Evolutionary conservation across 75 land plant genomes (phyloP).

Genomic region (Cupressus sempervirens): DNA sequence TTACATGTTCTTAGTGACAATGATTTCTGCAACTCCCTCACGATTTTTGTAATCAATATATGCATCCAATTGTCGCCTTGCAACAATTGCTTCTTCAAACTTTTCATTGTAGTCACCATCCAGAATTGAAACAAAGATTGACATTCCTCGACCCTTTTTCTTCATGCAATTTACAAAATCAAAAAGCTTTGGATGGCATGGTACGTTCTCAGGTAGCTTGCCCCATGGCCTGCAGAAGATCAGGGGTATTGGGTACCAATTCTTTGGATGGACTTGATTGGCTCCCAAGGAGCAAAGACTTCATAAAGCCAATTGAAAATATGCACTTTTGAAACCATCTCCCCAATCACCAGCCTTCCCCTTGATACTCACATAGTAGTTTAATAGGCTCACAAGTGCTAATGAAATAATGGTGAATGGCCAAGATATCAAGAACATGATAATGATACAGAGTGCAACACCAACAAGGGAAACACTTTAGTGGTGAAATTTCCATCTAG

Average conservation of each 20-base stretch:
- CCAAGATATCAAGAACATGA: constrained; percentile 99
- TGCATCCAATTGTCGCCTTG: constrained; percentile 70
- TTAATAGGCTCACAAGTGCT: constrained; percentile 93
- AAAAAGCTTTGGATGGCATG: constrained; percentile 98
- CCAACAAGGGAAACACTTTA: constrained; percentile 98
- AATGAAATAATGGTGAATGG: constrained; percentile 82
- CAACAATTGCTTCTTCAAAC: constrained; percentile 85
- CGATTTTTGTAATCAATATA: constrained; percentile 94
- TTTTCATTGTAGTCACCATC: constrained; percentile 93
- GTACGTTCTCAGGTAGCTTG: constrained; percentile 91
- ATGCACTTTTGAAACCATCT: constrained; percentile 99
- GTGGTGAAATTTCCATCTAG: constrained; percentile 98
- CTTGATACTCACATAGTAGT: constrained; percentile 93
- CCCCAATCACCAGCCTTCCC: constrained; percentile 99
- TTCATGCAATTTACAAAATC: constrained; percentile 99
- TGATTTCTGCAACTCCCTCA: constrained; percentile 98
- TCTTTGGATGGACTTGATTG: constrained; percentile 96
- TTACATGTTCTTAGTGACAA: constrained; percentile 81
- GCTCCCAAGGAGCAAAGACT: constrained; percentile 99
- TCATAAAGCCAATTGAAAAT: constrained; percentile 96
- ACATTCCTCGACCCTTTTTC: constrained; percentile 99
- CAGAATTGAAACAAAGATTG: constrained; percentile 89
- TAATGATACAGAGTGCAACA: constrained; percentile 75
- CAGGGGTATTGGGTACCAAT: constrained; percentile 98
- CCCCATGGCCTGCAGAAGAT: constrained; percentile 99